These are phyloP conservation scores for Hsuehochloa calcarea DNA, from an alignment of 176 grass and related monocot species.

Conservation along the genomic window DNA sequence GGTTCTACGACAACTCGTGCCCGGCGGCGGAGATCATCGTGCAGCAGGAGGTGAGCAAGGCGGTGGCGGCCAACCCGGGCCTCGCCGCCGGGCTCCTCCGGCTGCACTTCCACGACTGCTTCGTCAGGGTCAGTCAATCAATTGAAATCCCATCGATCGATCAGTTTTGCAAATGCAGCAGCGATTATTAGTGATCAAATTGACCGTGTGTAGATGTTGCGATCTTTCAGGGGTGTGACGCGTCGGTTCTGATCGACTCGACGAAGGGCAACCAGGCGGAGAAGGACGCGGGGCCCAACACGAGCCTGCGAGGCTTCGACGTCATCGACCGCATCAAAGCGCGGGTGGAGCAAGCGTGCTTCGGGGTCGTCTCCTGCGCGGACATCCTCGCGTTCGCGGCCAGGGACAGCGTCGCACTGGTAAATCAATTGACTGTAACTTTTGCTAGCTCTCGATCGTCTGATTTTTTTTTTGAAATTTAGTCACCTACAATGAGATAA, in stretches of 20 bases:
- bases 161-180: neutral
- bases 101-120: constrained; percentile 90
- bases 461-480: too few relatives aligned
- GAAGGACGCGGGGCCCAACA: constrained; percentile 79
- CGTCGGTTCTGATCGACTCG: constrained; percentile 81
- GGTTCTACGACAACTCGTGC: constrained; percentile 73
- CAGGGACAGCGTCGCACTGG: constrained; percentile 73
- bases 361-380: constrained; percentile 72
- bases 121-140: constrained; percentile 49
- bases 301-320: constrained; percentile 75
- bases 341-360: constrained; percentile 64
- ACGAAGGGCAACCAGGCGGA: constrained; percentile 66
- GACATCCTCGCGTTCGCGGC: constrained; percentile 95
- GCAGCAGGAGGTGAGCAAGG: constrained; percentile 68
- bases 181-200: neutral
- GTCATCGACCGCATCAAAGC: constrained; percentile 70
- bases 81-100: constrained; percentile 75
- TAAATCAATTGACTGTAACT: constrained; percentile 21
- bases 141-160: neutral
- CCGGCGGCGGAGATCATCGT: constrained; percentile 75
- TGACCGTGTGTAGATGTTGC: neutral
- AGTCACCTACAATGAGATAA: too few relatives aligned
- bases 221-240: constrained; percentile 64
- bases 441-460: too few relatives aligned
- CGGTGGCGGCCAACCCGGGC: constrained; percentile 48